Evolutionary conservation across 1,284 basidiomycete species (phyloP).

Genomic region (Papiliotrema flavescens): DNA sequence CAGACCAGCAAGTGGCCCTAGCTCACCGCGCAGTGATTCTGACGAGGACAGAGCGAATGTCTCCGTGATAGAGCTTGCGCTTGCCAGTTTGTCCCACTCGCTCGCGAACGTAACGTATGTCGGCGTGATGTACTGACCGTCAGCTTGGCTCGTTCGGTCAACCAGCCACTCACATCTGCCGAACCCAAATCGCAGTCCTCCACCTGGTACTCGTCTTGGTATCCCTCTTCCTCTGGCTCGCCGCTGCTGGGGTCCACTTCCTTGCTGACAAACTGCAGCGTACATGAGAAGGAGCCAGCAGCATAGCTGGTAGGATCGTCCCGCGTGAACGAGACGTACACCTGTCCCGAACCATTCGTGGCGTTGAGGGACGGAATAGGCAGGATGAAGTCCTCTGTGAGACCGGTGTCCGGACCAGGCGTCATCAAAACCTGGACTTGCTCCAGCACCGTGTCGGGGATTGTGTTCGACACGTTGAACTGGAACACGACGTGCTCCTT

Average conservation of each 20-base stretch:
- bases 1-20: neutral
- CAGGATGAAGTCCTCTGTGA: conserved; percentile 95
- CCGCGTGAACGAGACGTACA: conserved; percentile 94
- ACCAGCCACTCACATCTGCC: conserved; percentile 55
- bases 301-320: conserved; percentile 72
- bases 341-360: conserved; percentile 68
- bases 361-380: conserved; percentile 68
- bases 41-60: conserved; percentile 91
- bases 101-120: conserved; percentile 84
- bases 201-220: conserved; percentile 96
- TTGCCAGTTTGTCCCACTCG: conserved; percentile 90
- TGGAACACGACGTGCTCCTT: conserved; percentile 95
- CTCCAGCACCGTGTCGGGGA: conserved; percentile 95
- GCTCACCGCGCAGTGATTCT: conserved; percentile 86
- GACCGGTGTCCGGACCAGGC: conserved; percentile 66
- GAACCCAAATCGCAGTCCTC: conserved; percentile 93
- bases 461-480: conserved; percentile 98
- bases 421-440: conserved; percentile 93
- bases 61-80: conserved; percentile 74
- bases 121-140: conserved; percentile 72
- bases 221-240: conserved; percentile 95
- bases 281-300: conserved; percentile 81
- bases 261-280: conserved; percentile 95
- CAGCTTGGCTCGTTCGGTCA: conserved; percentile 8
- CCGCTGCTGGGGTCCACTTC: conserved; percentile 96